Evolutionary conservation across 345 rosid genomes (phyloP).

Genomic region (Boechera retrofracta): DNA sequence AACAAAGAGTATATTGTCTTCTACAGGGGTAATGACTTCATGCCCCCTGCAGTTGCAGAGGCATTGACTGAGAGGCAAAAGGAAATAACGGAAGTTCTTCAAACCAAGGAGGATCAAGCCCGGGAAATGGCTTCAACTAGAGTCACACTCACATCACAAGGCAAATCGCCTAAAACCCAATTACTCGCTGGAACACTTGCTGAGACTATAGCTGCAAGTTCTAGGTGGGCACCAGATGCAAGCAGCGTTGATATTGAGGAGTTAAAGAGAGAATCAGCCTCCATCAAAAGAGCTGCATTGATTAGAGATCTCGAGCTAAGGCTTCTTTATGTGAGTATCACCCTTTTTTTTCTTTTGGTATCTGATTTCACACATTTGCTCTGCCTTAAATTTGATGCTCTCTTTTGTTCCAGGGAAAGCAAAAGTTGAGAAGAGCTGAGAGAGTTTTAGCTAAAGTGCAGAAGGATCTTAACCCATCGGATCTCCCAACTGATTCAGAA

Average conservation of each 20-base stretch:
- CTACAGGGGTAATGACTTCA: slow-evolving; percentile 92
- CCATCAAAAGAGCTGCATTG: slow-evolving; percentile 58
- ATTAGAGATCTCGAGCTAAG: slow-evolving; percentile 70
- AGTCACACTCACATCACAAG: slow-evolving; percentile 42
- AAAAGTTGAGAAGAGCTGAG: slow-evolving; percentile 70
- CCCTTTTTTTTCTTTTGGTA: neutral
- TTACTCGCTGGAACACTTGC: slow-evolving; percentile 87
- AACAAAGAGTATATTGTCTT: slow-evolving; percentile 92
- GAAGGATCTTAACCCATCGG: slow-evolving; percentile 70
- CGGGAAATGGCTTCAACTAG: slow-evolving; percentile 56
- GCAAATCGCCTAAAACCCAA: slow-evolving; percentile 47
- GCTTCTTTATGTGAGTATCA: slow-evolving; percentile 64
- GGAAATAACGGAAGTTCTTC: slow-evolving; percentile 53
- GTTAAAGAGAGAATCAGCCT: slow-evolving; percentile 64
- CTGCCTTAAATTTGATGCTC: slow-evolving; percentile 21
- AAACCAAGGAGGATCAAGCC: slow-evolving; percentile 79
- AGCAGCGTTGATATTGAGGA: slow-evolving; percentile 61
- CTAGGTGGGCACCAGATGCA: slow-evolving; percentile 73
- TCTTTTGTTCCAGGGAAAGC: slow-evolving; percentile 61
- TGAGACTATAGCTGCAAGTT: slow-evolving; percentile 83
- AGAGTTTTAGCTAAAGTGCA: slow-evolving; percentile 74
- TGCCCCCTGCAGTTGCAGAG: slow-evolving; percentile 68
- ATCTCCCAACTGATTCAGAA: slow-evolving; percentile 82
- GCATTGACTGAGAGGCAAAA: slow-evolving; percentile 68
- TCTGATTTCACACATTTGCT: slow-evolving; percentile 25